Evolutionary conservation across 129 eudicot genomes (phyloP), one percentile per base, ranked within the genome.

Genomic region (Apium graveolens): DNA sequence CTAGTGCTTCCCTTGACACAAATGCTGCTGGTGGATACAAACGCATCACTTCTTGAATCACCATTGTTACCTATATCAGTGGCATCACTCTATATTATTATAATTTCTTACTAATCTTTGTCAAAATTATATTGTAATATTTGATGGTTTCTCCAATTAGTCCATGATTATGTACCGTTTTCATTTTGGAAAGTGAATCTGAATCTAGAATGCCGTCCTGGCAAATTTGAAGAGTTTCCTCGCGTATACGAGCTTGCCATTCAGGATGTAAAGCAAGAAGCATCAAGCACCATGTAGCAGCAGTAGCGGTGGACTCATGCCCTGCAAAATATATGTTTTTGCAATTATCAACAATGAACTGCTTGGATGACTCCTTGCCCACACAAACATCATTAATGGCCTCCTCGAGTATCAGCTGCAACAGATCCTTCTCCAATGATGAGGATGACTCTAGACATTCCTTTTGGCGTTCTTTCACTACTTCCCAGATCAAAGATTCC

Each of bases 281-380:
- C 94, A 93, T 90, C 75, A 93, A 78, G 85, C 96, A 90, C 98
- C 98, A 93, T n/a, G 98, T 86, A 55, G 92, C 92, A 29, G 94
- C 92, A 53, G 83, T 90, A 17, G 94, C 93, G 3, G 98, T 93
- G 11, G 94, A 87, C 80, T 93, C 94, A 13, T 93, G 96, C 27
- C 97, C 98, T 11, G 98, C 98, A 71, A 93, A 89, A 81, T 93
- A 93, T 35, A 93, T 91, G 83, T 90, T 93, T 84, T 93, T 93
- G 83, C 98, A 93, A 74, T 93, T 93, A 80, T 93, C 98, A 43
- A 93, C 92, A 12, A 93, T 87, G 78, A 93, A 87, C 62, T 86
- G 86, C 79, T 70, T 89, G 38, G 92, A 82, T 73, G 89, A 90
- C 51, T 84, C 87, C 71, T 84, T 81, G 63, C 87, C 86, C 9